These are phyloP conservation scores for Beauveria scarabaeidicola DNA, from an alignment of 2,329 filamentous ascomycete species.

Conservation along the genomic window DNA sequence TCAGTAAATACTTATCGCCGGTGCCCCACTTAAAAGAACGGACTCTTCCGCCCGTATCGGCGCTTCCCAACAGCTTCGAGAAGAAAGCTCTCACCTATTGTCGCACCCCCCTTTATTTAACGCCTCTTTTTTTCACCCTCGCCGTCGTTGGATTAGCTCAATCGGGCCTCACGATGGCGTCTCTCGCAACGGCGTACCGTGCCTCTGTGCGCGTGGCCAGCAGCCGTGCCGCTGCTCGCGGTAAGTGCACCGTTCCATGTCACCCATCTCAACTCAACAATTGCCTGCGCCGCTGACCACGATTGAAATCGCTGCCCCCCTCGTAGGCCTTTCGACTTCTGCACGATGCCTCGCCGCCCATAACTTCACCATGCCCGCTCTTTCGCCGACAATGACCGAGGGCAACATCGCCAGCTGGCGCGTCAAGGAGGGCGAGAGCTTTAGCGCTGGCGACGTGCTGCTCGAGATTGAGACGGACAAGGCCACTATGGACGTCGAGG, in stretches of 20 bases:
- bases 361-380: slow-evolving; percentile 84
- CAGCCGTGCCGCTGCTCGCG: slow-evolving; percentile 42
- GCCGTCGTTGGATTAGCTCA: slow-evolving; percentile 16
- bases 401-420: slow-evolving; percentile 81
- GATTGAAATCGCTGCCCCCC: neutral
- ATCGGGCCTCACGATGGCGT: slow-evolving; percentile 47
- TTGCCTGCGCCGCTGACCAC: slow-evolving; percentile 8
- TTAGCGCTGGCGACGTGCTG: slow-evolving; percentile 74
- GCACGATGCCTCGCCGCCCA: slow-evolving; percentile 61
- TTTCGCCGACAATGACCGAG: slow-evolving; percentile 91
- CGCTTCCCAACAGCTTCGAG: slow-evolving; percentile 26
- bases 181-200: slow-evolving; percentile 55
- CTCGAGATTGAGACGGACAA: slow-evolving; percentile 93
- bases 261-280: neutral
- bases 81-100: slow-evolving; percentile 21
- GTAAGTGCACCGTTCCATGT: slow-evolving; percentile 32
- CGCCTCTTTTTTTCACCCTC: slow-evolving; percentile 8
- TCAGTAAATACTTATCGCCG: neutral
- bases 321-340: slow-evolving; percentile 55
- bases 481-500: slow-evolving; percentile 90
- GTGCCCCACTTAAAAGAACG: slow-evolving; percentile 22
- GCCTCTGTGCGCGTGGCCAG: slow-evolving; percentile 52
- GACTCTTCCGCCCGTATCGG: slow-evolving; percentile 21
- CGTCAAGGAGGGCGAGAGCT: slow-evolving; percentile 79
- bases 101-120: slow-evolving; percentile 12